phyloP scores from a whole-genome alignment of 1,139 yeast species.

The Pichiaceae sp. region DNA sequence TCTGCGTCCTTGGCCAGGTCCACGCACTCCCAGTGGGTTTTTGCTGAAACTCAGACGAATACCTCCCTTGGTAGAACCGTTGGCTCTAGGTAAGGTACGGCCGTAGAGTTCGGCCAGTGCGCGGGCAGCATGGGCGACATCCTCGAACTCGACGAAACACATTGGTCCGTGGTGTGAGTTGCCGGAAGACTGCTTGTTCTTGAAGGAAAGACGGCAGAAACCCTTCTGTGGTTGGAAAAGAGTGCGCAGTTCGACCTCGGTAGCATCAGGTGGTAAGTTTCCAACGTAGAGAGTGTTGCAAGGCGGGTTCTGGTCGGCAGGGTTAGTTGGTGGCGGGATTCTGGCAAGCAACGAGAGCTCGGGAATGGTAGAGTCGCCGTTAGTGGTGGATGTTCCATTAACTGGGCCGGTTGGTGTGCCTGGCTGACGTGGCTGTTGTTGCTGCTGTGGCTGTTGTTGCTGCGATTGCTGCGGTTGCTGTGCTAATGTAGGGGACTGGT shows the following conservation, averaged over 20 bases:
- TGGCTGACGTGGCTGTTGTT: slow-evolving; percentile 6
- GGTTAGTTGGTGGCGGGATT: slow-evolving; percentile 95
- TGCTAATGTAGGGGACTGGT: neutral
- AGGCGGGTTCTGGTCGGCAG: slow-evolving; percentile 98
- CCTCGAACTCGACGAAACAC: slow-evolving; percentile 99
- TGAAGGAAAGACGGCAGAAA: slow-evolving; percentile 82
- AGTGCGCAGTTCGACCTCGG: slow-evolving; percentile 85
- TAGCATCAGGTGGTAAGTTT: slow-evolving; percentile 93
- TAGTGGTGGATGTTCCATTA: slow-evolving; percentile 12
- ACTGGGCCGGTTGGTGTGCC: slow-evolving; percentile 7
- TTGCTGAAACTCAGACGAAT: slow-evolving; percentile 88
- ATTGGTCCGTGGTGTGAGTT: slow-evolving; percentile 79
- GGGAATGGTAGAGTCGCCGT: slow-evolving; percentile 39
- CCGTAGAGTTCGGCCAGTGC: slow-evolving; percentile 94
- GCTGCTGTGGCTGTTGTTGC: slow-evolving; percentile 15
- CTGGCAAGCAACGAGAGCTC: slow-evolving; percentile 65
- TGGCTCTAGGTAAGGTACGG: slow-evolving; percentile 60
- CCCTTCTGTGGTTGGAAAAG: slow-evolving; percentile 87
- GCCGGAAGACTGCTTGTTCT: slow-evolving; percentile 51
- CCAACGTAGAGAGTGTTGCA: slow-evolving; percentile 96
- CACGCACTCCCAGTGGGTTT: slow-evolving; percentile 94
- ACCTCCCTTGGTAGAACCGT: slow-evolving; percentile 74
- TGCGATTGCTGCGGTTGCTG: slow-evolving; percentile 9
- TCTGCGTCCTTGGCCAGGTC: slow-evolving; percentile 32
- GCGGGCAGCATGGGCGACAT: slow-evolving; percentile 85